A percentile compares a stretch with the other conserved stretches of the same genome.
phyloP scores from a whole-genome alignment of 805 yeast species.

The Alloascoidea hylecoeti region DNA sequence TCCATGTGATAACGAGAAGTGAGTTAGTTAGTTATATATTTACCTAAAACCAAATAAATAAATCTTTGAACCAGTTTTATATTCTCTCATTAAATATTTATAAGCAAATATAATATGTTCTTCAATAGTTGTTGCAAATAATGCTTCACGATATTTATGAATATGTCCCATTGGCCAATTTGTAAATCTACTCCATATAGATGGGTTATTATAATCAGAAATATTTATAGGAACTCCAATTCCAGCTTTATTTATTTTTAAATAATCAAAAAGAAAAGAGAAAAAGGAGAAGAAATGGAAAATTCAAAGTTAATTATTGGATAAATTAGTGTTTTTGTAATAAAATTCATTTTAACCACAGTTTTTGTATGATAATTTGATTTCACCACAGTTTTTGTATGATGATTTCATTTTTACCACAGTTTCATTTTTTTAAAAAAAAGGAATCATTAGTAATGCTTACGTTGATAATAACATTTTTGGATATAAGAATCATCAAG shows the following conservation, averaged over 20 bases:
- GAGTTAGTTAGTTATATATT: constrained; percentile 26
- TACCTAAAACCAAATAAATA: constrained; percentile 10
- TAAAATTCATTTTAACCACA: no score
- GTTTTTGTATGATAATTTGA: no score
- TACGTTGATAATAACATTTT: neutral
- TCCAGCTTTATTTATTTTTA: constrained; percentile 29
- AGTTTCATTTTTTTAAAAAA: no score
- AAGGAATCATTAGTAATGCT: no score
- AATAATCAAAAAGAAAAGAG: no score
- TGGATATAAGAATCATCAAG: no score
- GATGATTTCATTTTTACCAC: no score
- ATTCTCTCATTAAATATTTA: constrained; percentile 8
- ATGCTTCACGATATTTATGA: constrained; percentile 25
- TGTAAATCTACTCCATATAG: no score
- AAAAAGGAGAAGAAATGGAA: no score
- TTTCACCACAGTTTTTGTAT: no score
- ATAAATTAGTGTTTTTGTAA: no score
- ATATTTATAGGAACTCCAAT: constrained; percentile 35
- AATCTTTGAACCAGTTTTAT: constrained; percentile 10
- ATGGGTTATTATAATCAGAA: constrained; percentile 2
- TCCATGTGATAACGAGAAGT: neutral
- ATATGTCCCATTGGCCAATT: constrained; percentile 8
- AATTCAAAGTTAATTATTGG: no score
- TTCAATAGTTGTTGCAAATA: constrained; percentile 40
- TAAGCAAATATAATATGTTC: constrained; percentile 32